Evolutionary conservation across 257 asterid genomes (phyloP), one percentile per base, ranked within the genome.

Genomic region (Lithospermum erythrorhizon): DNA sequence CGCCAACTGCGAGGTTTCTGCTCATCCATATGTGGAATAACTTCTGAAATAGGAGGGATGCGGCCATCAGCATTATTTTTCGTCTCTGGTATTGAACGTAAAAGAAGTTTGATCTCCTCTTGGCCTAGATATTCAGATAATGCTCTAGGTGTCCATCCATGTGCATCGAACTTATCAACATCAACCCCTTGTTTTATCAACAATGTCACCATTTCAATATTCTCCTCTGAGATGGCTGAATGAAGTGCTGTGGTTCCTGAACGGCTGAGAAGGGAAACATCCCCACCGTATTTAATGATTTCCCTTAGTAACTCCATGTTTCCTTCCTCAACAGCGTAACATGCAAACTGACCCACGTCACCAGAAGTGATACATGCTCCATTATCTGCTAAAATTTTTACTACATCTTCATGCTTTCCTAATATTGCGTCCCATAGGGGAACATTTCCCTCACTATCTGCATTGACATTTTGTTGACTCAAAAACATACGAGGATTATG

Each of bases 361-460:
- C 88, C 95, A 0, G 81, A 72, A 17, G 88, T 67, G 65, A 90
- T 52, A 5, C 53, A 72, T 2, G 95, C 95, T 21, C 88, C 84
- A 21, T 83, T 83, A 53, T 90, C 85, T 2, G 62, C 58, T 53
- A 90, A 84, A 51, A 72, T 30, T 65, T 74, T 79, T 23, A 79
- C 71, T 29, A 79, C 75, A 0, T 76, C 30, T 24, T 84, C 78
- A 30, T 84, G 87, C 69, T 77, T 71, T 48, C 79, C 87, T 69
- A 75, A 52, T 55, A 90, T 59, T 61, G 97, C 95, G 29, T 87
- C 90, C 95, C 95, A 84, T 17, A 87, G 65, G 8, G 97, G 93
- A 62, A 87, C 94, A 45, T 66, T 72, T 52, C 94, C 97, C 67
- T 86, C 97, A 6, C 79, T 71, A 76, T 89, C 96, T 85, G 86